phyloP scores from a whole-genome alignment of 1,284 basidiomycete genomes.

The Irpex lacteus region DNA sequence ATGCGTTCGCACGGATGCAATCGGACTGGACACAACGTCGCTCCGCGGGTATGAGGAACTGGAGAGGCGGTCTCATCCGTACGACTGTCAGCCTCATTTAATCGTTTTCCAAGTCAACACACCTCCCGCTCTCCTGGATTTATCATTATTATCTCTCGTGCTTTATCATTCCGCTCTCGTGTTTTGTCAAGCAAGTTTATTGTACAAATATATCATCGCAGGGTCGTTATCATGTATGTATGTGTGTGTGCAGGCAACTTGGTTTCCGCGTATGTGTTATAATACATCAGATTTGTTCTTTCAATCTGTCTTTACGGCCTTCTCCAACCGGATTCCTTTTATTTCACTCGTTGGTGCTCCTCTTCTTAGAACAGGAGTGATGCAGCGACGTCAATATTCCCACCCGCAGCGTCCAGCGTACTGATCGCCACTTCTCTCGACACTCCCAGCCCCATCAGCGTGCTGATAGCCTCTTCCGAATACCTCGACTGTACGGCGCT shows the following conservation, averaged over 20 bases:
- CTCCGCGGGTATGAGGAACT: slow-evolving; percentile 84
- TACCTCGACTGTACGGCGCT: slow-evolving; percentile 28
- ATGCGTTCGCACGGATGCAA: slow-evolving; percentile 87
- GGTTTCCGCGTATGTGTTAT: not conserved
- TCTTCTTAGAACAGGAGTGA: slow-evolving; percentile 74
- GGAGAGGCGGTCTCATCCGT: slow-evolving; percentile 78
- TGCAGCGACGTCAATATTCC: slow-evolving; percentile 87
- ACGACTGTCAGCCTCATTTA: slow-evolving; percentile 81
- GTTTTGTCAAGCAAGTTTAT: not conserved
- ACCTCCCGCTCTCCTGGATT: not conserved
- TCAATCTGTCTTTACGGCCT: not conserved
- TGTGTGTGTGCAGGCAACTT: not conserved
- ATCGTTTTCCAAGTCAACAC: slow-evolving; percentile 5
- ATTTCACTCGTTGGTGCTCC: not conserved
- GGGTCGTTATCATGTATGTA: slow-evolving; percentile 2
- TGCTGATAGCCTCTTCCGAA: slow-evolving; percentile 51
- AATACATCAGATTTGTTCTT: slow-evolving; percentile 5
- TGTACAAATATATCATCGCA: slow-evolving; percentile 10
- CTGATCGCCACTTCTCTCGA: slow-evolving; percentile 73
- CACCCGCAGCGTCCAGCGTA: slow-evolving; percentile 75
- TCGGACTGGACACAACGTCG: slow-evolving; percentile 77
- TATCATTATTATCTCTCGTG: slow-evolving; percentile 9
- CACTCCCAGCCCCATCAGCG: slow-evolving; percentile 75
- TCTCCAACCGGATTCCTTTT: no score
- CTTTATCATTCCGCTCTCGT: slow-evolving; percentile 5